Evolutionary conservation across 2,329 filamentous ascomycete species (phyloP).

Genomic region (Claviceps arundinis): DNA sequence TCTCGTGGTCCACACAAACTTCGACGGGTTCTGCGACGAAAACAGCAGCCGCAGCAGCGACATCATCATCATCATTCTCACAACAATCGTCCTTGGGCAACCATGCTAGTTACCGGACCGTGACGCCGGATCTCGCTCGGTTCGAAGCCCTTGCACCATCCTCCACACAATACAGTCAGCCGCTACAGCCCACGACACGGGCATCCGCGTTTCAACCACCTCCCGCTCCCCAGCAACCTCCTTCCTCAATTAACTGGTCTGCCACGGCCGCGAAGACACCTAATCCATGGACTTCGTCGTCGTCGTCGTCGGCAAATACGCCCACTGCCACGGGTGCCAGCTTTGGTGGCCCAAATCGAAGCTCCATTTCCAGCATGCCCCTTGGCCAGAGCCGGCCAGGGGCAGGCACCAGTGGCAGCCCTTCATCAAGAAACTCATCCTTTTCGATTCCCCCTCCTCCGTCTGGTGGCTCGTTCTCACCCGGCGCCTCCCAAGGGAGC

Average conservation of each 20-base stretch:
- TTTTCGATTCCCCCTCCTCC: slow-evolving; percentile 48
- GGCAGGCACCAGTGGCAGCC: slow-evolving; percentile 12
- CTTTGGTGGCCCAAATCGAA: slow-evolving; percentile 21
- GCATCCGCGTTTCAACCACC: slow-evolving; percentile 16
- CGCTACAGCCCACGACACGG: slow-evolving; percentile 33
- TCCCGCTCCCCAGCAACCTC: slow-evolving; percentile 5
- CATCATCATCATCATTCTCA: background rate
- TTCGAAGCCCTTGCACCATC: slow-evolving; percentile 44
- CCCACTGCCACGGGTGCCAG: slow-evolving; percentile 17
- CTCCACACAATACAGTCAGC: slow-evolving; percentile 50
- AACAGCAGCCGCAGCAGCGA: background rate
- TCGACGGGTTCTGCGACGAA: slow-evolving; percentile 22
- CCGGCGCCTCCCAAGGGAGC: slow-evolving; percentile 11
- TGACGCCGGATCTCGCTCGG: slow-evolving; percentile 43
- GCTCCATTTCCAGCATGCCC: slow-evolving; percentile 35
- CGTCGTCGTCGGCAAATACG: slow-evolving; percentile 6
- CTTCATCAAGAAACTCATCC: slow-evolving; percentile 25
- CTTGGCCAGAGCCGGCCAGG: slow-evolving; percentile 27
- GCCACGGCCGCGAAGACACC: slow-evolving; percentile 24
- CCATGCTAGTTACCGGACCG: slow-evolving; percentile 35
- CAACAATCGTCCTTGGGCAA: slow-evolving; percentile 13
- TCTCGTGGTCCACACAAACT: slow-evolving; percentile 51
- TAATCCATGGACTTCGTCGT: slow-evolving; percentile 33
- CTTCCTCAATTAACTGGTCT: slow-evolving; percentile 36
- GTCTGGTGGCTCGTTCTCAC: slow-evolving; percentile 20